Evolutionary conservation across 2,329 filamentous ascomycete genomes (phyloP), one percentile per base, ranked within the genome.

Genomic region (Stagonosporopsis cucurbitacearum): DNA sequence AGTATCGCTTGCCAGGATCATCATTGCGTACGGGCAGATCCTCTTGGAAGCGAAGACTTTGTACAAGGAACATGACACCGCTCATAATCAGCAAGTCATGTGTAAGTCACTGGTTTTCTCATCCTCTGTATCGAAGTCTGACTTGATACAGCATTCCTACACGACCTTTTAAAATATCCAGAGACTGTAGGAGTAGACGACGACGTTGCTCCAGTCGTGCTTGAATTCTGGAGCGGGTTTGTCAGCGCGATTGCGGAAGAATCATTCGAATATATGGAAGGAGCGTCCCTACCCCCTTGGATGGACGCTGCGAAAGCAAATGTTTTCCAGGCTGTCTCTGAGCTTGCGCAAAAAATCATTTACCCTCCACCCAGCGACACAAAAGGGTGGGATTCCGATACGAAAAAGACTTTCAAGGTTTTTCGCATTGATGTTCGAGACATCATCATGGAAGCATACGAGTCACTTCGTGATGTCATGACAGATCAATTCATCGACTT

Each of bases 151-250:
- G 72, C 69, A 8, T 83, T 81, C 30, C 78, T 91, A n/a, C 85
- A 84, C 57, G 85, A 86, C 4, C 81, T 95, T 5, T 79, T 93
- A 22, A 82, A 82, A 19, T 84, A 86, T 12, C 80, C 86, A 12
- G 90, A 90, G 1, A 83, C 86, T 64, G 85, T 89, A 1, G 86
- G 88, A 1, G 84, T 84, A 4, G 90, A 94, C 51, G 89, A 95
- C 66, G 87, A 86, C 60, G 85, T 92, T 11, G 92, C 91, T 51
- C 84, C 90, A 0, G 84, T 86, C 1, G 85, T 88, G 1, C 81
- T 94, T 13, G 90, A 95, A 66, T 94, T 95, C 70, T 95, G 91
- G 91, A 88, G 85, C 17, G 87, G 85, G 1, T 92, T 88, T 69
- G 85, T 90, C 6, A 90, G 92, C 74, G 84, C 85, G 12, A 81